phyloP scores from a whole-genome alignment of 176 grass and related monocot genomes.

The Oryza meyeriana region DNA sequence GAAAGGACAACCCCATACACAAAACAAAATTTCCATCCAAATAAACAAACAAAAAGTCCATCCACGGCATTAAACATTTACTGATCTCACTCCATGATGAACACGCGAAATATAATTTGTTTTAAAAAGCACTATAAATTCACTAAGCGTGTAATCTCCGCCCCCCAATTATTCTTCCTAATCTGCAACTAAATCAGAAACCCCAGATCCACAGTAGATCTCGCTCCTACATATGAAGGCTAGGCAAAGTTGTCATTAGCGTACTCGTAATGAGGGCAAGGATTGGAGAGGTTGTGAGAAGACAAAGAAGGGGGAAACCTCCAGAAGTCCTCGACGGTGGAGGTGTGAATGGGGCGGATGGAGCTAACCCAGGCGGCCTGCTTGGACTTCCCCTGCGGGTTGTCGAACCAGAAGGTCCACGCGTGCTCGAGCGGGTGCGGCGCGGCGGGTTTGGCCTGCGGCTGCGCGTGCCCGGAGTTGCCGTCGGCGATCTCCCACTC shows the following conservation, averaged over 20 bases:
- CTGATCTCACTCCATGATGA: neutral
- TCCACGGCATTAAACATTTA: neutral
- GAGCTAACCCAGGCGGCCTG: conserved; percentile 67
- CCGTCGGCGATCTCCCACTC: conserved; percentile 84
- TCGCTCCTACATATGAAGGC: neutral
- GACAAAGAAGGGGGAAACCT: conserved; percentile 21
- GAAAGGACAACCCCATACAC: neutral
- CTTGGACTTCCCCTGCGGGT: conserved; percentile 60
- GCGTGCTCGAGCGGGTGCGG: conserved; percentile 72
- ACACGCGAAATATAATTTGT: too few relatives aligned
- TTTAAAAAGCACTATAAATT: neutral
- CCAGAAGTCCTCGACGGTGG: conserved; percentile 96
- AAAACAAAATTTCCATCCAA: neutral
- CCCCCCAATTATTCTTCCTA: neutral
- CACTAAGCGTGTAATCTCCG: neutral
- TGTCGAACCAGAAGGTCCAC: conserved; percentile 99
- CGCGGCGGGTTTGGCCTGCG: neutral
- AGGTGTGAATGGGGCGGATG: conserved; percentile 77
- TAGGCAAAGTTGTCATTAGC: neutral
- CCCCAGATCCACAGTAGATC: neutral
- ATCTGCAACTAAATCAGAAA: neutral
- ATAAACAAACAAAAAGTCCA: too few relatives aligned
- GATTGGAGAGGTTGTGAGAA: neutral
- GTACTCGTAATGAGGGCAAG: neutral
- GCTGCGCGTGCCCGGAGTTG: neutral